Evolutionary conservation across 2,329 filamentous ascomycete genomes (phyloP).

Genomic region (Cadophora sp.): DNA sequence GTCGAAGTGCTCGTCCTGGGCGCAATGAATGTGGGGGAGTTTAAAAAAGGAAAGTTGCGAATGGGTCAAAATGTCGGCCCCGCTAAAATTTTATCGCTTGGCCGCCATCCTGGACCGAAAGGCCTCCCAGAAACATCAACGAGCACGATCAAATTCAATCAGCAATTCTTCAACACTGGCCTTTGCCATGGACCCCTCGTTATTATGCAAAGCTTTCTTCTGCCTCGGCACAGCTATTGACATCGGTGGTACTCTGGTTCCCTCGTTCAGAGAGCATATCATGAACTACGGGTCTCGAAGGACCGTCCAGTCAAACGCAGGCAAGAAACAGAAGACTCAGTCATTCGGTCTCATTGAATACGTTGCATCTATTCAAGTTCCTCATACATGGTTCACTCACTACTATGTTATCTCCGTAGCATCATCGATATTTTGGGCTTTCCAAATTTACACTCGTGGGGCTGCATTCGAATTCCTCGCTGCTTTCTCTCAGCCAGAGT

Average conservation of each 20-base stretch:
- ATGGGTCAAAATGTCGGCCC: slow-evolving; percentile 1
- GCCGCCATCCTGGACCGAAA: neutral
- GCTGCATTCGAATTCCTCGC: slow-evolving; percentile 57
- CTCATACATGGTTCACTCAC: slow-evolving; percentile 87
- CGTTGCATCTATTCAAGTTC: slow-evolving; percentile 58
- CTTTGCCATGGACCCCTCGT: slow-evolving; percentile 38
- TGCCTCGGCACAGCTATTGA: slow-evolving; percentile 37
- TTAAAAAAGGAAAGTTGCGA: slow-evolving; percentile 2
- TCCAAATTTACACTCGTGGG: slow-evolving; percentile 65
- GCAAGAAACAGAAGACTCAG: slow-evolving; percentile 11
- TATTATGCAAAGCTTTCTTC: slow-evolving; percentile 42
- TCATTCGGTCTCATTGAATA: slow-evolving; percentile 28
- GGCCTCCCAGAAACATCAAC: neutral
- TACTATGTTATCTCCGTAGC: slow-evolving; percentile 80
- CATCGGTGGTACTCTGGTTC: slow-evolving; percentile 41
- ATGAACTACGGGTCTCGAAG: slow-evolving; percentile 45
- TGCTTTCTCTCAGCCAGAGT: slow-evolving; percentile 42
- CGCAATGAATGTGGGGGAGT: slow-evolving; percentile 21
- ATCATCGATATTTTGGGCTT: slow-evolving; percentile 77
- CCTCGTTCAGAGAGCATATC: slow-evolving; percentile 40
- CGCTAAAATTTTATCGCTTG: slow-evolving; percentile 1
- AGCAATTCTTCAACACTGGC: neutral
- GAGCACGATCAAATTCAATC: neutral
- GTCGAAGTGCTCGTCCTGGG: neutral
- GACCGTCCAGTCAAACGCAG: slow-evolving; percentile 19